phyloP scores from a whole-genome alignment of 306 rosid species.

The Prinsepia uniflora region DNA sequence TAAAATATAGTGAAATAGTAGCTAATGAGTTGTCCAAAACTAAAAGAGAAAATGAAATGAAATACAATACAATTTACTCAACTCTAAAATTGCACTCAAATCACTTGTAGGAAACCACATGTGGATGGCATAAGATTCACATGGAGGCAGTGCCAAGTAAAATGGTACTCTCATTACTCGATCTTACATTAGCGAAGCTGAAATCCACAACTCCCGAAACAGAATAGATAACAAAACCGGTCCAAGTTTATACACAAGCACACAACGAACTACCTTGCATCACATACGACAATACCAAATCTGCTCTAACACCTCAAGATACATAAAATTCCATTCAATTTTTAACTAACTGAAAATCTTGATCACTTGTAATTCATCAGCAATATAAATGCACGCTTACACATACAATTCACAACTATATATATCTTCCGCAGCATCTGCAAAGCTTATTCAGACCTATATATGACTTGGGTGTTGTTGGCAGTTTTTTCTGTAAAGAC shows the following conservation, averaged over 20 bases:
- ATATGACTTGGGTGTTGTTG: neutral
- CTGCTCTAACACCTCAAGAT: constrained; percentile 5
- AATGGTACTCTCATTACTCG: neutral
- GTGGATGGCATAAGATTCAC: neutral
- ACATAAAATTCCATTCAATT: neutral
- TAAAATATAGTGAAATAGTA: neutral
- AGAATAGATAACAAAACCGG: neutral
- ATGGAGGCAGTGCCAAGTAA: neutral
- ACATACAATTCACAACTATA: neutral
- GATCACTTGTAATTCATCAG: neutral
- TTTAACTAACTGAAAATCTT: neutral
- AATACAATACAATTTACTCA: neutral
- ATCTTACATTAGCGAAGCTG: neutral
- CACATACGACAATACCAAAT: neutral
- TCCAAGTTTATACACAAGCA: neutral
- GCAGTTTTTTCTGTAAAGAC: neutral
- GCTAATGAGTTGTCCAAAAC: neutral
- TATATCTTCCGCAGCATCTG: neutral
- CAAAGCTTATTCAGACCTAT: neutral
- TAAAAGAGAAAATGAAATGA: neutral
- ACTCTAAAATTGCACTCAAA: neutral
- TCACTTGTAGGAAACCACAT: neutral
- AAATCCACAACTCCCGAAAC: neutral
- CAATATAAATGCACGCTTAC: neutral
- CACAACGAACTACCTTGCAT: neutral